Evolutionary conservation across 495 filamentous ascomycete species (phyloP), one percentile per base, ranked within the genome.

Genomic region (Neurospora sp.): DNA sequence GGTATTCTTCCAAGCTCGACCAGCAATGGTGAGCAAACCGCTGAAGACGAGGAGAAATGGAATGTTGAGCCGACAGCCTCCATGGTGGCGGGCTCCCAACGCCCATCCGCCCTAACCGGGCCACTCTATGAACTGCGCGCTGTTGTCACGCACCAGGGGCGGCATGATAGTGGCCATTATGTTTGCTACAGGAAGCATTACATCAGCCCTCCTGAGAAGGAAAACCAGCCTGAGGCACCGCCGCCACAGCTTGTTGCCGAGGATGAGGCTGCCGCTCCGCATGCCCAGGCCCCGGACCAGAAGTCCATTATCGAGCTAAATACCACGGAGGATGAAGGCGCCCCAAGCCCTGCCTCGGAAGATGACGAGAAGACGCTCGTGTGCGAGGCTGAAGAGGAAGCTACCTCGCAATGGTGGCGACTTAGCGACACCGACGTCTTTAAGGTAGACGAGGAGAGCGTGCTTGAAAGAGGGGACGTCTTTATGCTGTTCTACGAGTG

Each of bases 401-500:
- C 86, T 44, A 80, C 39, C 18, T 41, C 74, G 8, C 76, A 86
- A 23, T 97, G 94, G 94, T 97, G 92, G 89, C 85, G 91, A 14
- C 83, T 97, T 18, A 97, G 93, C 79, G 94, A 97, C 78, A 92
- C 96, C 62, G 89, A 92, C 72, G 94, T 97, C 10, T 86, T 83
- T 73, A 86, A 87, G 75, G 93, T 93, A 71, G 86, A 86, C 23
- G 94, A 97, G 81, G 84, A 87, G 14, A 86, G 86, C 40, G 94
- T 96, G 0, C 86, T 97, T 71, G 84, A 82, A 2, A 92, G 95
- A 76, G 89, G 90, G n/a, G 94, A 92, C 16, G 95, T 92, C 1
- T 98, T 98, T 77, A 98, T 99, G 95, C 85, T 98, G 10, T 98
- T 99, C 82, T 99, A 98, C 77, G 96, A 99, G 78, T 85, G 84